Base-by-base conservation (phyloP, 345 rosid species). In the Eucalyptus fibrosa region DNA sequence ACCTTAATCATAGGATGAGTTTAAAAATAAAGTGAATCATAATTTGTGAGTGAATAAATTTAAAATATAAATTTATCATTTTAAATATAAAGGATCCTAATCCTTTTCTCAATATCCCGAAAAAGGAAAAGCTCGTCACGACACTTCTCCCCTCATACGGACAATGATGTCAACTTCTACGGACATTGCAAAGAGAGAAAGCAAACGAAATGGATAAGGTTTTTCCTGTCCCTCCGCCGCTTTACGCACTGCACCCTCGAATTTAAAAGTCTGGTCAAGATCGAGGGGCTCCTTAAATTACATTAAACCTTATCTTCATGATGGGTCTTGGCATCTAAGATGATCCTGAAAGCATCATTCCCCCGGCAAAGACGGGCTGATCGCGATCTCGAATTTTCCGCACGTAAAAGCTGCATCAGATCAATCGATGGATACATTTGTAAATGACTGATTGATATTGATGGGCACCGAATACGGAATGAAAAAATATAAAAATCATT, bases 381-480 rank as follows among this genome's bases (percentile, higher is more conserved):
- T 17, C 80, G 18, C 42, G 7, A 69, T 69, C 44, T 34, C 7
- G 44, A 72, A 34, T 34, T 34, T 8, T 34, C 44, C 44, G 4
- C 82, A 37, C 1, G 24, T 9, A 51, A 5, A 67, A 34, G 82
- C 82, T 72, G 12, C 82, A 5, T 45, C 82, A 34, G 82, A 72
- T 9, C 6, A 34, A 72, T 18, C 44, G 44, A 34, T 19, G 82
- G 44, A 19, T 19, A 9, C 26, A 19, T 5, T 72, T 72, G 12
- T 7, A 72, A 37, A 72, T 0, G 45, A 18, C 45, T 34, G 0
- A 5, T 51, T 3, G 26, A 37, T 9, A 34, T 72, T 12, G 26
- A 72, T 2, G 3, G 45, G 24, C 8, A 2, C 12, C 2, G 23
- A 17, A 32, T 17, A 1, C 40, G 1, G 18, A 13, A 65, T 3